phyloP scores from a whole-genome alignment of 2,329 filamentous ascomycete species.

The Cladophialophora carrionii region DNA sequence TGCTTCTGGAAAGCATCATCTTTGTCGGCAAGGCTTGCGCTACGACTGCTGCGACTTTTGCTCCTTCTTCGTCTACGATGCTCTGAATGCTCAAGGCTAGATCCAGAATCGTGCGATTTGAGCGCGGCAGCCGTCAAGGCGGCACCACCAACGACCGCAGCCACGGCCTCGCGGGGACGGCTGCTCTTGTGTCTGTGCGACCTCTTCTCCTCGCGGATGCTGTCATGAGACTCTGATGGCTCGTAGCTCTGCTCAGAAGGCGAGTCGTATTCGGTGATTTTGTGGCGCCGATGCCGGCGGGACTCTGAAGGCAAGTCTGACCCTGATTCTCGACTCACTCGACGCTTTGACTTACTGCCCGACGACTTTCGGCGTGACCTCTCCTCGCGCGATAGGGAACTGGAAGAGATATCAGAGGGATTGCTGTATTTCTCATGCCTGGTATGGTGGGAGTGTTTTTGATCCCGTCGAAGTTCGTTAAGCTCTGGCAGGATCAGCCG shows the following conservation, averaged over 20 bases:
- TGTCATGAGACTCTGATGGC: slow-evolving; percentile 52
- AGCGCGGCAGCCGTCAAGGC: slow-evolving; percentile 66
- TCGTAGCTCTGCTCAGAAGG: slow-evolving; percentile 52
- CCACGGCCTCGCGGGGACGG: slow-evolving; percentile 57
- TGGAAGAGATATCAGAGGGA: slow-evolving; percentile 63
- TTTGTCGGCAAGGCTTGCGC: slow-evolving; percentile 58
- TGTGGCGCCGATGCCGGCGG: slow-evolving; percentile 57
- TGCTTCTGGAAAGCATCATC: slow-evolving; percentile 56
- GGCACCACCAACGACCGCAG: slow-evolving; percentile 59
- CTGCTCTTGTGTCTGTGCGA: slow-evolving; percentile 57
- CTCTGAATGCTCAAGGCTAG: slow-evolving; percentile 55
- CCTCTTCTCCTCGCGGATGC: slow-evolving; percentile 55
- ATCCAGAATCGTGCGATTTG: slow-evolving; percentile 66
- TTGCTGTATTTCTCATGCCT: slow-evolving; percentile 65
- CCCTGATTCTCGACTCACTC: slow-evolving; percentile 62
- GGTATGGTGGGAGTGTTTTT: slow-evolving; percentile 72
- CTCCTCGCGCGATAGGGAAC: slow-evolving; percentile 59
- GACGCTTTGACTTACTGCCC: slow-evolving; percentile 58
- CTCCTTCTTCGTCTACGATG: slow-evolving; percentile 50
- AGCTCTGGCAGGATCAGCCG: slow-evolving; percentile 88
- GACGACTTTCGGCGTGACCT: slow-evolving; percentile 57
- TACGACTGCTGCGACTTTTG: slow-evolving; percentile 56
- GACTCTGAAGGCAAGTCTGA: slow-evolving; percentile 60
- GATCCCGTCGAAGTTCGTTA: slow-evolving; percentile 86
- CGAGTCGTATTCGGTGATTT: slow-evolving; percentile 56